Percentiles rank a stretch among this genome's conserved stretches.
These are phyloP conservation scores for Globisporangium iwayamae DNA, from an alignment of 352 stramenopile species.

Conservation along the genomic window DNA sequence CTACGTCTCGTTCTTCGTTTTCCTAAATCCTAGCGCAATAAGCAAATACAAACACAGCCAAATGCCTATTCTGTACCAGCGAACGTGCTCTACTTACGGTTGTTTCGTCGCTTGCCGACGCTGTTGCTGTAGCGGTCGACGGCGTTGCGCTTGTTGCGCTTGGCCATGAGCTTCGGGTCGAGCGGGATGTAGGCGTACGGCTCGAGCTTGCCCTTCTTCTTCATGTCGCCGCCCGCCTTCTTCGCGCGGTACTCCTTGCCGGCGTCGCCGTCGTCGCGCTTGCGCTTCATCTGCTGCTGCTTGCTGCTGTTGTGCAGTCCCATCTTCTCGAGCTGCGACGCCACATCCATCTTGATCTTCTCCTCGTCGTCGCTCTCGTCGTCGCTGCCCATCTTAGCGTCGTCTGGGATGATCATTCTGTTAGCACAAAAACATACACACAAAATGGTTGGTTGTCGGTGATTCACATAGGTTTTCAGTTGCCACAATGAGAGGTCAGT, in stretches of 20 bases:
- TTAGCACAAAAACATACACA: constrained; percentile 7
- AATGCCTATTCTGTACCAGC: not conserved
- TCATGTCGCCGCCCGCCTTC: constrained; percentile 95
- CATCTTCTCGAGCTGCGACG: constrained; percentile 79
- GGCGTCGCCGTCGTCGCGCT: constrained; percentile 60
- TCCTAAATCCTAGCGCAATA: not conserved
- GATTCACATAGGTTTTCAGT: not conserved
- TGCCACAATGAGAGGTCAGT: not conserved
- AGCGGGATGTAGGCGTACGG: constrained; percentile 97
- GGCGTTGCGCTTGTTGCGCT: constrained; percentile 81
- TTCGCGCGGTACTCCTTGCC: constrained; percentile 93
- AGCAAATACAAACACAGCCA: not conserved
- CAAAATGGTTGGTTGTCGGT: constrained; percentile 14
- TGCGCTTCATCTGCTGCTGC: constrained; percentile 38
- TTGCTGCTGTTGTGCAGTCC: constrained; percentile 49
- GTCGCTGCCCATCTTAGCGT: constrained; percentile 46
- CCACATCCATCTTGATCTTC: constrained; percentile 82
- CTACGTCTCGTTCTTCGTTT: not conserved
- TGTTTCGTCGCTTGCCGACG: constrained; percentile 74
- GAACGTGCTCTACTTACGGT: constrained; percentile 28
- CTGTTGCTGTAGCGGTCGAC: constrained; percentile 75
- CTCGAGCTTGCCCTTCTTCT: constrained; percentile 97
- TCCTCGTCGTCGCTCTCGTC: constrained; percentile 66
- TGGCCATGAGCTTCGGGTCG: constrained; percentile 93
- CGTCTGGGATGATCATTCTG: constrained; percentile 77